phyloP scores from a whole-genome alignment of 345 rosid genomes.

The Eucalyptus guilfoylei region DNA sequence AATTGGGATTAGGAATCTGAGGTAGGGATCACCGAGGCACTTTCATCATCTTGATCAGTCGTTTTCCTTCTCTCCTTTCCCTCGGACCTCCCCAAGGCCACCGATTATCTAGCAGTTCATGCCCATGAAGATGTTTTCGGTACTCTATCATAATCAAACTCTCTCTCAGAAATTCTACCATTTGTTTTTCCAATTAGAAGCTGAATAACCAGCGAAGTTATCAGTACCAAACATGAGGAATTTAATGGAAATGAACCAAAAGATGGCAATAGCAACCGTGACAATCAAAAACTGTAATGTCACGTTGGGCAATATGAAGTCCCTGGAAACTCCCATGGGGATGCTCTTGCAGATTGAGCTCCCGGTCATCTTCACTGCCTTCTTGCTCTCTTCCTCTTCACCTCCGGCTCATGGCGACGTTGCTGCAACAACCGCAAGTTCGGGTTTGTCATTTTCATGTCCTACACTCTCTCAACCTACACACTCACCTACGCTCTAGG shows the following conservation, averaged over 20 bases:
- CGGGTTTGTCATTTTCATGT: not conserved
- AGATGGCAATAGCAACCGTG: not conserved
- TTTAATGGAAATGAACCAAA: not conserved
- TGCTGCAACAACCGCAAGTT: not conserved
- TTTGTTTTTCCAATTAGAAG: not conserved
- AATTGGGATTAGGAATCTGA: fast-evolving
- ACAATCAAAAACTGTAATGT: too few relatives aligned
- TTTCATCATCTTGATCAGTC: too few relatives aligned
- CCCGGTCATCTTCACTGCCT: not conserved
- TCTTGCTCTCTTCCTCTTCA: not conserved
- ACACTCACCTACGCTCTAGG: not conserved
- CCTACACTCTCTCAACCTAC: not conserved
- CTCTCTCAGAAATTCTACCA: not conserved
- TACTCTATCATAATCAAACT: too few relatives aligned
- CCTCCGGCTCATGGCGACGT: not conserved
- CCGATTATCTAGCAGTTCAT: too few relatives aligned
- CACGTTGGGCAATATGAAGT: not conserved
- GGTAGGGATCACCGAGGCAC: too few relatives aligned
- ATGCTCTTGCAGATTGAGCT: not conserved
- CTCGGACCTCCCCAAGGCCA: too few relatives aligned
- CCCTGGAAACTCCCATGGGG: not conserved
- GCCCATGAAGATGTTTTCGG: too few relatives aligned
- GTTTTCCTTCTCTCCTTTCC: too few relatives aligned
- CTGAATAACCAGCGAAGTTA: not conserved
- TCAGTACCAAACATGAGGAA: not conserved